Base-by-base conservation (phyloP, 257 asterid genomes). In the Gentiana dahurica region DNA sequence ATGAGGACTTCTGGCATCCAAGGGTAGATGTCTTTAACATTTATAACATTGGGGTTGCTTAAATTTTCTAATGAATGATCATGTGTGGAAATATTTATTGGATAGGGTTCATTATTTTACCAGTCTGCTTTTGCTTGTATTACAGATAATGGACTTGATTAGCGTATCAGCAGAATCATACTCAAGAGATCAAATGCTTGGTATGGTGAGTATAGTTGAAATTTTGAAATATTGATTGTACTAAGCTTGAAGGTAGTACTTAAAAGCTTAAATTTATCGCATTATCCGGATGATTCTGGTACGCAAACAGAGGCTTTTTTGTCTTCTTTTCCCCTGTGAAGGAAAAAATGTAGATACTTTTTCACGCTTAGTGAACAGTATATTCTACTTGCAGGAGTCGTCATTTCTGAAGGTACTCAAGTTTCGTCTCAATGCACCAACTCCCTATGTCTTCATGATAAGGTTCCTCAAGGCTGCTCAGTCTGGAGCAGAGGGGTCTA, bases 1-100 rank as follows among this genome's bases (percentile, higher is more conserved):
- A 91, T 67, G 98, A 91, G 66, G 98, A 91, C 74, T 87, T 83
- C 68, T 91, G 95, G 90, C 95, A 85, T 71, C 98, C 95, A n/a
- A 80, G 79, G 88, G 95, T 91, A 85, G 71, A 52, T 60, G 59
- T 63, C 60, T 68, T 24, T 54, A 37, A 57, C 68, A 35, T 50
- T 54, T 39, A 37, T 33, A 54, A 38, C 36, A 34, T 49, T 58
- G 65, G 24, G 12, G 6, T 41, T 60, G 34, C 44, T 60, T 46
- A 12, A 2, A 8, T 2, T 24, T 33, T 39, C 12, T 11, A 36
- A 15, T 34, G 54, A 49, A 12, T 8, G 8, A 39, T 35, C 12
- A 32, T 24, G 36, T 12, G 9, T 63, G 54, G 60, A 46, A 54
- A 39, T 39, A 34, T 36, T 7, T 58, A 44, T 55, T 52, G 12